Percentiles rank a stretch among this genome's conserved stretches.
These are phyloP conservation scores for Phyllosticta paracitricarpa DNA, from an alignment of 2,329 filamentous ascomycete species.

Conservation along the genomic window DNA sequence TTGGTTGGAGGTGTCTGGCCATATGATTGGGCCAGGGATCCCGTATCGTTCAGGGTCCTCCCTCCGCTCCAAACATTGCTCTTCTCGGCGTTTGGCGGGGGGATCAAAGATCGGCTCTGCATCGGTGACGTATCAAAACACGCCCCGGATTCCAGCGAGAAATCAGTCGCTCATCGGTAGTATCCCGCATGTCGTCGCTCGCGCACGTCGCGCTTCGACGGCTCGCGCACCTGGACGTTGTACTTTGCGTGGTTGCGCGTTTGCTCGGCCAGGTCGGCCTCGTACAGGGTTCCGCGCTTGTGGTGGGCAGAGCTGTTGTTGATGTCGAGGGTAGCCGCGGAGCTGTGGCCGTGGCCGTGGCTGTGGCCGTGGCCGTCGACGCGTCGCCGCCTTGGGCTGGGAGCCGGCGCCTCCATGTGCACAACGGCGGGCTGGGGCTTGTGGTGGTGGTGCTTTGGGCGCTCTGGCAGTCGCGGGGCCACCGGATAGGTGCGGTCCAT, in stretches of 20 bases:
- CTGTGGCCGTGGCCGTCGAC: slow-evolving; percentile 19
- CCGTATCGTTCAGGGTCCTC: neutral
- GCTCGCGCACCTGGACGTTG: slow-evolving; percentile 32
- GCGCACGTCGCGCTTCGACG: slow-evolving; percentile 25
- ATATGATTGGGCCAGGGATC: neutral
- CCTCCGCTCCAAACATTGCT: neutral
- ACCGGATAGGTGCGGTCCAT: slow-evolving; percentile 35
- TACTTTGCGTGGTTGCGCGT: slow-evolving; percentile 28
- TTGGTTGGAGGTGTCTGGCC: neutral
- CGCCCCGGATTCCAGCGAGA: neutral
- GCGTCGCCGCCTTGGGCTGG: slow-evolving; percentile 17
- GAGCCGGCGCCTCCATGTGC: neutral
- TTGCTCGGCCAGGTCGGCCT: slow-evolving; percentile 26
- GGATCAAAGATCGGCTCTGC: neutral
- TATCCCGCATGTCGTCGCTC: slow-evolving; percentile 29
- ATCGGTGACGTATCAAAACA: neutral
- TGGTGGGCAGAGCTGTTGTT: slow-evolving; percentile 13
- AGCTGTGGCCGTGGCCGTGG: slow-evolving; percentile 21
- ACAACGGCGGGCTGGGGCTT: slow-evolving; percentile 1
- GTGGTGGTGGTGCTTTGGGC: slow-evolving; percentile 8
- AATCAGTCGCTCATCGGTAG: slow-evolving; percentile 17
- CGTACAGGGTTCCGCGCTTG: slow-evolving; percentile 33
- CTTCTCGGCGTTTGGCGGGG: neutral
- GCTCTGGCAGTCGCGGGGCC: slow-evolving; percentile 24
- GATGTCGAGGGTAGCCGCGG: slow-evolving; percentile 10